Conservation (phyloP, 129 eudicot genomes). For the Lactuca sativa region DNA sequence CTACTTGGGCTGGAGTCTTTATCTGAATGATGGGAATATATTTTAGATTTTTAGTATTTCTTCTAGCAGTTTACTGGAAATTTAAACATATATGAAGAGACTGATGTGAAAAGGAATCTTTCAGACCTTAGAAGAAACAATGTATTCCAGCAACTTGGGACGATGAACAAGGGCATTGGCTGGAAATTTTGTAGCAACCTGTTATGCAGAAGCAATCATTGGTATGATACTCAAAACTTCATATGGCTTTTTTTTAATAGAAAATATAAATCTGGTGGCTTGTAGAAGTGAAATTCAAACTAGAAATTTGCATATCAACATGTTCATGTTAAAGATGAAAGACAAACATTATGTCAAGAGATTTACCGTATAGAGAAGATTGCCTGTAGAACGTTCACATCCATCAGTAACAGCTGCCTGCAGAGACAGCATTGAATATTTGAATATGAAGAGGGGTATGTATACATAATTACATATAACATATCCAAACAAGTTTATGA, state of each 20-base stretch:
- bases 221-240: not conserved
- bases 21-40: conserved; percentile 40
- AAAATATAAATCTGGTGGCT: not conserved
- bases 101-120: not conserved
- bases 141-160: conserved; percentile 60
- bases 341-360: conserved; percentile 8
- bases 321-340: not conserved
- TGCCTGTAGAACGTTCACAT: conserved; percentile 74
- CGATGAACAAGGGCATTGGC: conserved; percentile 87
- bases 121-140: conserved; percentile 72
- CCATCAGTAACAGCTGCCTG: conserved; percentile 85
- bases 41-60: too few relatives aligned
- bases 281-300: not conserved
- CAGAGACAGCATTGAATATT: not conserved
- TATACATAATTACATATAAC: too few relatives aligned
- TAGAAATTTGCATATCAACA: conserved; percentile 12
- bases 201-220: conserved; percentile 20
- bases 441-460: too few relatives aligned
- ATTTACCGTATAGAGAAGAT: conserved; percentile 68
- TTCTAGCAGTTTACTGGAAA: too few relatives aligned
- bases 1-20: conserved; percentile 85
- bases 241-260: not conserved
- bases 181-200: conserved; percentile 91
- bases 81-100: not conserved
- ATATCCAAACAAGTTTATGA: not conserved